Evolutionary conservation across 2,329 filamentous ascomycete genomes (phyloP).

Genomic region (Aspergillus ochraceoroseus): DNA sequence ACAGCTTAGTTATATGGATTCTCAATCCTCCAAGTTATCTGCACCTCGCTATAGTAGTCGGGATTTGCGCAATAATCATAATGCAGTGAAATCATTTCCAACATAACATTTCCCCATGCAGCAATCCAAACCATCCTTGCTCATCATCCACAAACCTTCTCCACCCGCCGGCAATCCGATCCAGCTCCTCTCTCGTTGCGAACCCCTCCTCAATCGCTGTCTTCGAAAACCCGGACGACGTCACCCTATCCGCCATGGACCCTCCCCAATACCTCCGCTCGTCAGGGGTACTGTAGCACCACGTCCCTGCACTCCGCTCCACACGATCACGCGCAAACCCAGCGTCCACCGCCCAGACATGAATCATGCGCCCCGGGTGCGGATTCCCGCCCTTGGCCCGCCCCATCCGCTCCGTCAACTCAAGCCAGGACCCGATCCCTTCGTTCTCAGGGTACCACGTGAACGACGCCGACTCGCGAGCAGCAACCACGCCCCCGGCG

Average conservation of each 20-base stretch:
- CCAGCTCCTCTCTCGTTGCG: conserved; percentile 31
- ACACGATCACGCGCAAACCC: conserved; percentile 29
- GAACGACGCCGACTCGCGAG: conserved; percentile 39
- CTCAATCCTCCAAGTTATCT: too few species aligned
- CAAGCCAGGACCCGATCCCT: conserved; percentile 26
- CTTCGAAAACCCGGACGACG: conserved; percentile 28
- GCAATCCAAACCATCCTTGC: conserved; percentile 36
- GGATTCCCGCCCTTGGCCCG: conserved; percentile 27
- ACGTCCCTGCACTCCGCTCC: conserved; percentile 30
- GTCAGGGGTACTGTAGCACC: conserved; percentile 34
- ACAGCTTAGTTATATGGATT: too few species aligned
- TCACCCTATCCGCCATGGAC: conserved; percentile 31
- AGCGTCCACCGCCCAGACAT: conserved; percentile 36
- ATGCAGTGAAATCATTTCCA: conserved; percentile 23
- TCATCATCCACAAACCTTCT: conserved; percentile 32
- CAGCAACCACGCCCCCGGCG: conserved; percentile 53
- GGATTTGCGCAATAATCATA: too few species aligned
- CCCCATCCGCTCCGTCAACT: conserved; percentile 22
- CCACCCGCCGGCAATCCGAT: conserved; percentile 34
- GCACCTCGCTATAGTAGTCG: too few species aligned
- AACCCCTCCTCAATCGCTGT: conserved; percentile 30
- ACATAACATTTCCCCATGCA: conserved; percentile 40
- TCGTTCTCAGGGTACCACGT: conserved; percentile 32
- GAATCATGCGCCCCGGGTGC: conserved; percentile 28
- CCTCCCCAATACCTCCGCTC: conserved; percentile 37